phyloP scores from a whole-genome alignment of 148 eudicot genomes.

The Nepenthes gracilis region DNA sequence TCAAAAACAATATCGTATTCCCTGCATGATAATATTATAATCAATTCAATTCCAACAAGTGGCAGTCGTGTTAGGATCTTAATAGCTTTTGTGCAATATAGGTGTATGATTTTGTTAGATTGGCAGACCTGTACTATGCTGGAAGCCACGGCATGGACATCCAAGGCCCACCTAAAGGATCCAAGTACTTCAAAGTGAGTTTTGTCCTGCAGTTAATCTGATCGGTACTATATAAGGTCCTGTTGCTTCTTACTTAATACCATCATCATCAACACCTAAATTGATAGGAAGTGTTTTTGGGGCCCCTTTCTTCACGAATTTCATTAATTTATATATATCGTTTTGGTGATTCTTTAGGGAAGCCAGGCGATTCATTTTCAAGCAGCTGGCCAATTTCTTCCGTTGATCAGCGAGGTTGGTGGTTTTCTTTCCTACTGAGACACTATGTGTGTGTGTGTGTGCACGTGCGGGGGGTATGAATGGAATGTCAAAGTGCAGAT shows the following conservation, averaged over 20 bases:
- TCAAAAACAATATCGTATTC: background rate
- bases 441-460: too few relatives aligned
- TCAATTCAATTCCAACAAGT: too few relatives aligned
- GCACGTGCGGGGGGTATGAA: background rate
- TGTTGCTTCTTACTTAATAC: too few relatives aligned
- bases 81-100: background rate
- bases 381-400: conserved; percentile 79
- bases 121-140: conserved; percentile 85
- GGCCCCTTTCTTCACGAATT: too few relatives aligned
- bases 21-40: too few relatives aligned
- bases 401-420: conserved; percentile 68
- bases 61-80: background rate
- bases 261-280: too few relatives aligned
- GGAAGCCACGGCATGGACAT: conserved; percentile 99
- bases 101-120: conserved; percentile 62
- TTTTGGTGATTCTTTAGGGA: conserved; percentile 5
- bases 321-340: background rate
- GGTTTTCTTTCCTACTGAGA: background rate
- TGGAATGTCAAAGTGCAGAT: background rate
- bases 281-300: too few relatives aligned
- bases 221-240: too few relatives aligned
- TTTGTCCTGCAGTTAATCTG: background rate
- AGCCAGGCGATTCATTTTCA: conserved; percentile 57
- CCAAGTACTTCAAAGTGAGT: conserved; percentile 25
- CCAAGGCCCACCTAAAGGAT: conserved; percentile 53